Evolutionary conservation across 2,329 filamentous ascomycete species (phyloP), one percentile per base, ranked within the genome.

Genomic region (Sporothrix mexicana): DNA sequence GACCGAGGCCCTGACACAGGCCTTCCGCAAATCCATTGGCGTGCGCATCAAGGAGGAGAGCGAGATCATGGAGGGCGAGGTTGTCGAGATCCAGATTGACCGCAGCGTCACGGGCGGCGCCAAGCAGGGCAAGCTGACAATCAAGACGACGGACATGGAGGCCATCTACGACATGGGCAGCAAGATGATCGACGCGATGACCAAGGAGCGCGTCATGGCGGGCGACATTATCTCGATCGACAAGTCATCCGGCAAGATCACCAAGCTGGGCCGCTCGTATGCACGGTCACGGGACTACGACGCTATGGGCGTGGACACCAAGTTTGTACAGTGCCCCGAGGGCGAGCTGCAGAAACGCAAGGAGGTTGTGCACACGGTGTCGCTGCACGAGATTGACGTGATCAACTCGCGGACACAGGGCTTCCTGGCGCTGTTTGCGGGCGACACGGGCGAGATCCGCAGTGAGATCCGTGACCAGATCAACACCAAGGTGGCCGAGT

Each of bases 111-210:
- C 96, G 15, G 96, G 96, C 67, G 93, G 93, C 77, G 97, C 96
- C 79, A 99, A 98, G 87, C 95, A 98, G 86, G 96, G 96, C 79
- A 99, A 99, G 84, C 91, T 99, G 76, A 99, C 96, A 23, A 97
- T 99, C 85, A 99, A 99, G 85, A 99, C 96, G 12, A 98, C 95
- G 73, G 96, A 99, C 82, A 99, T 99, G 96, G 96, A 99, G 84
- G 97, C 96, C 13, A 93, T 99, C 77, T 99, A 98, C 84, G 96
- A 99, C 79, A 98, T 99, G 95, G 96, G 96, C 76, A 95, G 93
- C 77, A 98, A 98, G 85, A 98, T 99, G 96, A 99, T 99, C 77
- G 96, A 99, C 80, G 94, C 94, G 76, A 98, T 99, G 94, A 98
- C 95, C 77, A 98, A 98, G 84, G 96, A 99, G 85, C 95, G 97